Base-by-base conservation (phyloP, 176 grass and related monocot genomes). In the Guadua angustifolia region DNA sequence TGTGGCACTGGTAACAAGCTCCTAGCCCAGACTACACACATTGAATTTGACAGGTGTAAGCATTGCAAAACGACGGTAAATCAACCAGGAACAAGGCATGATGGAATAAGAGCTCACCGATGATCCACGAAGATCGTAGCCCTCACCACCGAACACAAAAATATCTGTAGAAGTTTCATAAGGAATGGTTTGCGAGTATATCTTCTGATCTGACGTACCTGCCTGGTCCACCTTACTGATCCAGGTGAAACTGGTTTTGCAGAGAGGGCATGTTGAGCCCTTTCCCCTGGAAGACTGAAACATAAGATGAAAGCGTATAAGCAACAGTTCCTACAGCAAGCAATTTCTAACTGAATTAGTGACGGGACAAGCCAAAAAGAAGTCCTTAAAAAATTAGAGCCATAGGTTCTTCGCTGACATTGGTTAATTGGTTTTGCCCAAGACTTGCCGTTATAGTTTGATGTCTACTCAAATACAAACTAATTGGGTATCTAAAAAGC, bases 181-280 rank as follows among this genome's bases (percentile, higher is more conserved):
- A 65, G 93, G 91, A 75, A 98, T 86, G 4, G 87, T 92, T 81
- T 98, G 95, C 1, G 95, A 98, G 80, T 95, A 98, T 77, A 98
- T 95, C 73, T 98, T 98, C 73, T 98, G 95, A 82, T 95, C 95
- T 11, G 66, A 76, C 12, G 83, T 86, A 71, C 78, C 89, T 10
- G 88, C 94, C 74, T 90, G 84, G 6, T 91, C 95, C 58, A 98
- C 78, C 83, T 79, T 93, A 70, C 69, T 89, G 45, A 98, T 98
- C 84, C 81, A 88, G 79, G 61, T 70, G 74, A 95, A 95, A 84
- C 68, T 77, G 5, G 82, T 69, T 89, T 95, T 98, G 89, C 95
- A 98, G 32, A 98, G 80, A 56, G 93, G 95, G 44, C 95, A 98
- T 56, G 91, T 93, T 33, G 93, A 90, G 24, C 78, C 56, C 81